Evolutionary conservation across 495 filamentous ascomycete species (phyloP), one percentile per base, ranked within the genome.

Genomic region (Penicillium flavigenum): DNA sequence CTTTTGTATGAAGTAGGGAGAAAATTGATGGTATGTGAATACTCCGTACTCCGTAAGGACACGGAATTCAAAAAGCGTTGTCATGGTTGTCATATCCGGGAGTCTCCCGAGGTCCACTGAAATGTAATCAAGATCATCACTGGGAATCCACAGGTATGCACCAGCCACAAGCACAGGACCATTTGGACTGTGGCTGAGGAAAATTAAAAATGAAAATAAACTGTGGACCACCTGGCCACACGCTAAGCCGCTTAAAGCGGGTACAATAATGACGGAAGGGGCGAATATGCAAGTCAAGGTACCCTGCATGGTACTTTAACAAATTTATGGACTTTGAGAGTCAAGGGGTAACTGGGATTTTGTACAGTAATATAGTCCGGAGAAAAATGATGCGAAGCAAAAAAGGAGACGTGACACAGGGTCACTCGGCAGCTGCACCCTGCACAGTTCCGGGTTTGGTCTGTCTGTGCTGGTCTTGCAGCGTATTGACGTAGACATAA

Each of bases 231-330:
- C 20, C 20, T 20, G 20, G 20, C 7, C 27, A 26, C n/a, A 27
- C 32, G 39, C 63, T 65, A 62, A 29, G 5, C 63, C 45, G 11
- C 14, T 47, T 45, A 53, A 29, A 48, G 51, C 56, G 54, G 59
- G 56, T 55, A 57, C 45, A 58, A 38, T 10, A 27, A 74, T 72
- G 72, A 74, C 72, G 72, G 66, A 72, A 74, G 72, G 65, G 70
- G 70, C 63, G 59, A 72, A 67, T 59, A 66, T 66, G 63, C 58
- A 61, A 58, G 58, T 63, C 60, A 58, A 53, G 60, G 52, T 59
- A 59, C 58, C 61, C 63, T 66, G 63, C 61, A 61, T 47, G 31
- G 27, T 32, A 41, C 44, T 45, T 53, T 54, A 47, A 34, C 41
- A 43, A n/a, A 55, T 26, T 12, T 29, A 55, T 26, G 7, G 14